Evolutionary conservation across 2,329 filamentous ascomycete species (phyloP), one percentile per base, ranked within the genome.

Genomic region (Neopestalotiopsis rosae): DNA sequence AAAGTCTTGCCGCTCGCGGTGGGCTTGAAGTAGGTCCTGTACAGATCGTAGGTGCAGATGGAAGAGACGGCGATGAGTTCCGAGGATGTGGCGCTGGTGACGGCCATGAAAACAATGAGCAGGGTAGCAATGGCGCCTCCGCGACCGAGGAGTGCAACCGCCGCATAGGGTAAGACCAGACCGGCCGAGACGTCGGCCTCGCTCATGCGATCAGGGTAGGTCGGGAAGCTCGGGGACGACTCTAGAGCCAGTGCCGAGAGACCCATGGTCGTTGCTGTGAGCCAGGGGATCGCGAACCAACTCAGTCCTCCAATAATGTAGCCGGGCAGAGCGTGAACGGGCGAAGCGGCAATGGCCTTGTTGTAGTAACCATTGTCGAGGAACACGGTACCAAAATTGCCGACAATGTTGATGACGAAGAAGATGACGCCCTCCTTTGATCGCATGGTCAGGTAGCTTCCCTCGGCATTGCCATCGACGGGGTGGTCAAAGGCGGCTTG

Each of bases 221-320:
- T 92, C 0, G 92, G 92, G 81, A 94, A 94, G 3, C 83, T 84
- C 1, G 89, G 91, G 73, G 89, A 91, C 72, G 85, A 89, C 79
- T 97, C 94, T 1, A 97, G 86, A 0, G 94, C 92, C 7, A 97
- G 85, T 3, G 92, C 94, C 1, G 92, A 88, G 6, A 97, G 87
- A 40, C 94, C 94, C 90, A 97, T 93, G 1, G 94, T 97, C 0
- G 93, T 97, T 1, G 94, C 94, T 2, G 90, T 92, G 10, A 97
- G 86, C 92, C 93, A 97, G 0, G 95, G 95, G 66, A 98, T 97
- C 0, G 94, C 94, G 74, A 97, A 97, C 94, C 94, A 97, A 64
- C 89, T 91, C 1, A 97, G 86, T 28, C 95, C 94, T 5, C 94
- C 94, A 71, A 95, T 88, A 67, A 97, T 91, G 76, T 97, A 97